These are phyloP conservation scores for Vitis rupestris DNA, from an alignment of 164 flowering plant species.

Conservation along the genomic window DNA sequence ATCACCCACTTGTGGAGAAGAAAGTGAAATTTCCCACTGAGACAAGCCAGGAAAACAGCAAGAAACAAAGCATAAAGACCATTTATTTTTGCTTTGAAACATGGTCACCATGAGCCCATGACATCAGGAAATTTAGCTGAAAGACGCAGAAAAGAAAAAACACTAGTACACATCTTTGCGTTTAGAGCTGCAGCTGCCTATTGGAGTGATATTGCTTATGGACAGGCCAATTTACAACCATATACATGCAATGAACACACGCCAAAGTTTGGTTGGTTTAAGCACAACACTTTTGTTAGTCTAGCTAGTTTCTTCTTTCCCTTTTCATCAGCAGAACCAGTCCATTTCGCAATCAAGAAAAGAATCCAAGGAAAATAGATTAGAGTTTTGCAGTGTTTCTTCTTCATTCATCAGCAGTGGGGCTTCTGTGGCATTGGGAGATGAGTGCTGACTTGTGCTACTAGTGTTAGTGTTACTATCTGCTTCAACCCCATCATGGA, in stretches of 20 bases:
- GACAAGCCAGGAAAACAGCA: no score
- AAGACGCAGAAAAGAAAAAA: no score
- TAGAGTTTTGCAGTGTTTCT: constrained; percentile 7
- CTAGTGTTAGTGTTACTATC: not conserved
- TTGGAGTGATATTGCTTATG: no score
- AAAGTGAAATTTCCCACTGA: no score
- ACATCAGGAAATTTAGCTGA: no score
- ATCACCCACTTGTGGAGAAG: no score
- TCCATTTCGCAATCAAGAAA: constrained; percentile 18
- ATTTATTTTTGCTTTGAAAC: no score
- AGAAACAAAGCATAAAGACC: no score
- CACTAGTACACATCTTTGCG: no score
- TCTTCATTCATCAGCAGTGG: constrained; percentile 3
- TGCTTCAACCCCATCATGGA: not conserved
- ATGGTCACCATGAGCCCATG: no score
- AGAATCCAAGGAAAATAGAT: constrained; percentile 17
- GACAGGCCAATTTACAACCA: not conserved
- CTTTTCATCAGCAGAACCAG: constrained; percentile 6
- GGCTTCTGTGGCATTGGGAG: constrained; percentile 3
- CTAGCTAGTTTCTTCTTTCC: no score
- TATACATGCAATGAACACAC: constrained; percentile 17
- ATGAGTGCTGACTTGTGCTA: not conserved
- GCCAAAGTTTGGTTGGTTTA: not conserved
- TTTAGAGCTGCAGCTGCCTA: no score
- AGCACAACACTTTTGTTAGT: not conserved